Percentiles rank a stretch among this genome's conserved stretches.
phyloP scores from a whole-genome alignment of 805 yeast species.

The Lipomyces sp. region DNA sequence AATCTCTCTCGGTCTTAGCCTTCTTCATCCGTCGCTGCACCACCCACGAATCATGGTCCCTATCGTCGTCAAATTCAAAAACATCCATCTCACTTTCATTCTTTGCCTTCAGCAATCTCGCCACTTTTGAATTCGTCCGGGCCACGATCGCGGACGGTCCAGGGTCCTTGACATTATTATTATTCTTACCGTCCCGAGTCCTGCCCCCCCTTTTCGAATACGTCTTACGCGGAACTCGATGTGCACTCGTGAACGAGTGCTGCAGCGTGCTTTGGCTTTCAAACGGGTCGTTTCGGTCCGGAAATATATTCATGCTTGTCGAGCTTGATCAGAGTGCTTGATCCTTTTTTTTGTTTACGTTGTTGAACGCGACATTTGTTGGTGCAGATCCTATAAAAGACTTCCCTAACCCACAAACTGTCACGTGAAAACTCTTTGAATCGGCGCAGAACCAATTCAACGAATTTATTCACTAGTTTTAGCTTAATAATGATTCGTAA shows the following conservation, averaged over 20 bases:
- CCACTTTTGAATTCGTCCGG: not conserved
- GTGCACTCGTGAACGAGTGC: not conserved
- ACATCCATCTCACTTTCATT: not conserved
- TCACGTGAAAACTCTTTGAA: too few relatives aligned
- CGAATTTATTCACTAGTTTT: too few relatives aligned
- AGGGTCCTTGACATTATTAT: not conserved
- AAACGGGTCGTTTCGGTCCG: constrained; percentile 6
- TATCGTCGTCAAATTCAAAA: not conserved
- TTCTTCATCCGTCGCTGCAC: not conserved
- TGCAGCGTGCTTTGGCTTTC: constrained; percentile 1
- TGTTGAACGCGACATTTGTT: not conserved
- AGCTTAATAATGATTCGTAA: not conserved
- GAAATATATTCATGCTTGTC: not conserved
- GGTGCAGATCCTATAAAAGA: not conserved
- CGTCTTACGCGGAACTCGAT: not conserved
- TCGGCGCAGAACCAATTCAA: too few relatives aligned
- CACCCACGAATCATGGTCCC: not conserved
- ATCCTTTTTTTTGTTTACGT: not conserved
- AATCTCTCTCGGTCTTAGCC: not conserved
- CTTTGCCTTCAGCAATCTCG: not conserved
- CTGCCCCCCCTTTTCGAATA: not conserved
- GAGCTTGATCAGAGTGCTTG: not conserved
- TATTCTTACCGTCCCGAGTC: not conserved
- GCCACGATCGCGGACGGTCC: not conserved
- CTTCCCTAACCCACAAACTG: too few relatives aligned